A percentile compares a stretch with the other conserved stretches of the same genome.
Evolutionary conservation across 1,284 basidiomycete genomes (phyloP).

Genomic region (Leccinum brunneo-olivaceum): DNA sequence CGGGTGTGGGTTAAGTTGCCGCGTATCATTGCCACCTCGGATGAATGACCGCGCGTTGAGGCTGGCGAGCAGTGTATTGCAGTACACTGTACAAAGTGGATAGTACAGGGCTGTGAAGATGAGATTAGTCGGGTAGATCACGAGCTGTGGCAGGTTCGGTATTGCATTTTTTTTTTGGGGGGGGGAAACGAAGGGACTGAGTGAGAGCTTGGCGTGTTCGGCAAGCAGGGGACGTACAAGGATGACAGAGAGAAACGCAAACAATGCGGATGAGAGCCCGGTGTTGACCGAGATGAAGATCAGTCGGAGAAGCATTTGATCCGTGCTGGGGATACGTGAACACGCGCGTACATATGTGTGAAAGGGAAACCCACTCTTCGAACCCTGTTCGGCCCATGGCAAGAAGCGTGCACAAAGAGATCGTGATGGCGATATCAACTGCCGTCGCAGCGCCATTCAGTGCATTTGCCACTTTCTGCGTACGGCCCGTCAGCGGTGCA

Average conservation of each 20-base stretch:
- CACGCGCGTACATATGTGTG: too few species aligned
- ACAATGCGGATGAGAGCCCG: constrained; percentile 22
- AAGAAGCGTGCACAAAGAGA: constrained; percentile 18
- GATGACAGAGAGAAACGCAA: constrained; percentile 20
- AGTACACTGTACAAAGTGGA: constrained; percentile 30
- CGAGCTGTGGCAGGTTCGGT: constrained; percentile 7
- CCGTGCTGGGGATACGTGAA: constrained; percentile 9
- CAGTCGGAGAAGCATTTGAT: constrained; percentile 20
- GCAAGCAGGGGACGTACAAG: constrained; percentile 3
- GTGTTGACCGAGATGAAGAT: constrained; percentile 24
- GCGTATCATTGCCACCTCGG: constrained; percentile 6
- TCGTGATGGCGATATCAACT: constrained; percentile 21
- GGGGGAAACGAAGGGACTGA: not conserved
- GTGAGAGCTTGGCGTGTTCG: not conserved
- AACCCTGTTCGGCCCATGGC: constrained; percentile 21
- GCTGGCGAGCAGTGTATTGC: constrained; percentile 30
- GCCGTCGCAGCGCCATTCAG: constrained; percentile 13
- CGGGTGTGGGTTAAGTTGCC: not conserved
- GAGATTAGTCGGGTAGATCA: constrained; percentile 21
- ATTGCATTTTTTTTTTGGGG: too few species aligned
- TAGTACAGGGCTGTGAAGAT: constrained; percentile 23
- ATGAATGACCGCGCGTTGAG: constrained; percentile 22
- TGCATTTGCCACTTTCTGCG: constrained; percentile 14
- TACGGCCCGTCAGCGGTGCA: constrained; percentile 6
- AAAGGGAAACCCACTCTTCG: constrained; percentile 11